Base-by-base conservation (phyloP, 179 eudicot species). In the Patellifolia procumbens region DNA sequence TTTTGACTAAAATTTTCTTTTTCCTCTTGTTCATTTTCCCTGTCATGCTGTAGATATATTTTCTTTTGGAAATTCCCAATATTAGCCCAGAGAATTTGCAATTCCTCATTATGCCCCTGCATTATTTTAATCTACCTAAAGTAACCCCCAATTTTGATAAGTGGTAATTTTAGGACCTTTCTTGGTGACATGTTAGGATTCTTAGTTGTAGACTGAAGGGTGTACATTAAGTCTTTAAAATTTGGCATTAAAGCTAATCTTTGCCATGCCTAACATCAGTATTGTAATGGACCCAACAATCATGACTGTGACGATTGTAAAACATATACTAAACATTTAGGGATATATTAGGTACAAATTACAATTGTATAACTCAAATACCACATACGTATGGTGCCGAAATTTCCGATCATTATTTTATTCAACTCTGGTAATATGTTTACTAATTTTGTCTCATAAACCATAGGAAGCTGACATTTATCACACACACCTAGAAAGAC, bases 401-500 rank as follows among this genome's bases (percentile, higher is more conserved):
- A 39, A 39, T 39, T 5, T 39, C 45, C 32, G 66, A 56, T n/a
- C 6, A 61, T 22, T 16, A 31, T 29, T 61, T 39, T 48, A 64
- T 26, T 8, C 35, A 12, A 64, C 3, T 64, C 13, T 19, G 48
- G 46, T 34, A 16, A 39, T 37, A 11, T 64, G 45, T 62, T 31
- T 16, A 62, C 6, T n/a, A 39, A 39, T 39, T 39, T 39, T 39
- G 45, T 64, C 48, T 26, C 37, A 24, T 55, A 12, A 13, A 60
- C 26, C 37, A 26, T 39, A 24, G 51, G 49, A 48, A 77, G 45
- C 63, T 66, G 43, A 19, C 34, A 72, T 71, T 48, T 31, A 24
- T 29, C 12, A 76, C 85, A 63, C n/a, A n/a, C 65, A 91, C 99
- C 97, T 91, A 55, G 88, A 85, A 67, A 95, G 88, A 65, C 81